Base-by-base conservation (phyloP, 2,329 filamentous ascomycete species). In the Dactylellina parvicollis region DNA sequence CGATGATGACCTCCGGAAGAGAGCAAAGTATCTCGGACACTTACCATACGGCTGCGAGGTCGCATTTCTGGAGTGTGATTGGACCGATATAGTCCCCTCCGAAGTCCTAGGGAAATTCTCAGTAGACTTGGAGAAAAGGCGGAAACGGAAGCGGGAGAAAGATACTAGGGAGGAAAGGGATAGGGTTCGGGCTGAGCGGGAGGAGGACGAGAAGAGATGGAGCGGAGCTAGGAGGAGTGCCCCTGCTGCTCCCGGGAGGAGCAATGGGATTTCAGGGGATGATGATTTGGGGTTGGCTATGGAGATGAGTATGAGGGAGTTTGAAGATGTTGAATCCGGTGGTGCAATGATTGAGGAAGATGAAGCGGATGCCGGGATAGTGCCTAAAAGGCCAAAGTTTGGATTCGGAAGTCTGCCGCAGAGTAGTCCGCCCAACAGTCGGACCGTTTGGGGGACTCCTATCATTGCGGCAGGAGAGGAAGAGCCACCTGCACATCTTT, bases 381-480 rank as follows among this genome's bases (percentile, higher is more conserved):
- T 66, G 18, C 46, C 60, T 8, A 61, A 61, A 10, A 30, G 60
- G 9, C 60, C 60, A 50, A 83, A 86, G 18, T 83, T 84, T 10
- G 87, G 86, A 0, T 92, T 92, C 77, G 85, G 86, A 32, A 86
- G 87, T 0, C 89, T 89, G 1, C 88, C 93, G 76, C 93, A 92
- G 2, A 93, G 91, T 0, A 96, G 91, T 75, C 92, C 93, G 0
- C 89, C 87, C 4, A 87, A 88, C 0, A 84, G 86, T 40, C 88
- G 88, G 74, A 98, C 94, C 0, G 92, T 98, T 0, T 98, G 94
- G 94, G 94, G 94, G n/a, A 98, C 94, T 0, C 85, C 86, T 2
- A 87, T 86, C 0, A 82, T 96, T 1, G 79, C 83, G 1, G 83
- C 87, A 0, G 82, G 82, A 0, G 88, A 87, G 2, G 87, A 88